phyloP scores from a whole-genome alignment of 148 eudicot genomes.

The Rhododendron williamsianum region DNA sequence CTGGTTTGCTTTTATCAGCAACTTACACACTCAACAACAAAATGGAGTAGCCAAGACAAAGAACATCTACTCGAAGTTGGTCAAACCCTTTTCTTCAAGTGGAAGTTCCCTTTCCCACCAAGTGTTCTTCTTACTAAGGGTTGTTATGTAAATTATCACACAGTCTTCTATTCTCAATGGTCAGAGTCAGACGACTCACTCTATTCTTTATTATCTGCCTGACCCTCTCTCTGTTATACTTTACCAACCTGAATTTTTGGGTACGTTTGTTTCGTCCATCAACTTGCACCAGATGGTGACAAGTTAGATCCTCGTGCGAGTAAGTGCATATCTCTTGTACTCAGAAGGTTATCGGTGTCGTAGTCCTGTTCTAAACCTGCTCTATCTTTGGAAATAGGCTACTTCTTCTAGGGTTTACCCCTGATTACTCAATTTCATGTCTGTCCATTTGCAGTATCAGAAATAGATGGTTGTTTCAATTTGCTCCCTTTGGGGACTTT shows the following conservation, averaged over 20 bases:
- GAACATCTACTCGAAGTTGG: not conserved
- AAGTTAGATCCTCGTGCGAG: not conserved
- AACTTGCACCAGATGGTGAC: not conserved
- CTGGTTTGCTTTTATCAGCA: not conserved
- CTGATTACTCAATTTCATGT: not conserved
- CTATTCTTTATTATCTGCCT: not conserved
- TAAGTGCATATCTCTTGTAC: not conserved
- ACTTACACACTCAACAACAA: not conserved
- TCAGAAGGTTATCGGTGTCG: not conserved
- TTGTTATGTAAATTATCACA: not conserved
- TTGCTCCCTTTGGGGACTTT: not conserved
- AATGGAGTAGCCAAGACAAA: not conserved
- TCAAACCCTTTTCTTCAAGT: not conserved
- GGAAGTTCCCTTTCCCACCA: not conserved
- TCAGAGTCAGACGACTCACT: not conserved
- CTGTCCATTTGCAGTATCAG: not conserved
- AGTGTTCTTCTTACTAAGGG: not conserved
- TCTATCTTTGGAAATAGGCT: not conserved
- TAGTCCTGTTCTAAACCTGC: not conserved
- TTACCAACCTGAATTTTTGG: not conserved
- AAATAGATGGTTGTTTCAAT: not conserved
- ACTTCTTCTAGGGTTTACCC: not conserved
- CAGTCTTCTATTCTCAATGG: not conserved
- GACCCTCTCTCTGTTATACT: not conserved
- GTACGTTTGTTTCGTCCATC: not conserved